Base-by-base conservation (phyloP, 768 basidiomycete species). In the Amyloporia xantha region DNA sequence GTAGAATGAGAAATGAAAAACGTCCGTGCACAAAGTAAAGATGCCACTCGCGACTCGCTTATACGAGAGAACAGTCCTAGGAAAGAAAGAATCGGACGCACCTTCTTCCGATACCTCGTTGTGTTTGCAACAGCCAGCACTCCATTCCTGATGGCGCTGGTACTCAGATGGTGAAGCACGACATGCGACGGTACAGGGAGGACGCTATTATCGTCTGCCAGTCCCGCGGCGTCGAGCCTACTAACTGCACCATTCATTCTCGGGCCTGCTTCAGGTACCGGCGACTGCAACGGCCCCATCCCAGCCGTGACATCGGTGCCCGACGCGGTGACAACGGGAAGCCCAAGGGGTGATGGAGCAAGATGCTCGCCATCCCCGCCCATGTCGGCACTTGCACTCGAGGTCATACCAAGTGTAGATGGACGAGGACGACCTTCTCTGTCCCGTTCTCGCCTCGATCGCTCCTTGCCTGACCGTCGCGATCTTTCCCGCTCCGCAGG, bases 101-200 rank as follows among this genome's bases (percentile, higher is more conserved):
- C 91, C 84, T 95, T 98, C 71, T 87, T 81, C 68, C 82, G 74
- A 71, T 96, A 97, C 62, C 94, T 72, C 44, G 85, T 92, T 49
- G 94, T 98, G 51, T 82, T 91, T 23, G 84, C 93, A 4, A 97
- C 92, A 33, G 92, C 93, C 42, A 97, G 67, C 40, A 95, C 91
- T 5, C 91, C 93, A 64, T 93, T 93, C 66, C 82, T 76, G 53
- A 98, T 98, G 44, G 94, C 93, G 59, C 91, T 95, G 53, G 94
- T 96, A 53, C 90, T 90, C 59, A 98, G 68, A 66, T 98, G 94
- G 58, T 96, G 92, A 54, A 98, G 71, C 20, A 97, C 91, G 30
- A 91, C 91, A 69, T 97, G 94, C 30, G 82, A 86, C 19, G 94
- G 94, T 19, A 96, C 91, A 13, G 95, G 86, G 54, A 98, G 67